Percentiles rank a stretch among this genome's conserved stretches.
phyloP scores from a whole-genome alignment of 2,329 filamentous ascomycete species.

The Colletotrichum agaves region DNA sequence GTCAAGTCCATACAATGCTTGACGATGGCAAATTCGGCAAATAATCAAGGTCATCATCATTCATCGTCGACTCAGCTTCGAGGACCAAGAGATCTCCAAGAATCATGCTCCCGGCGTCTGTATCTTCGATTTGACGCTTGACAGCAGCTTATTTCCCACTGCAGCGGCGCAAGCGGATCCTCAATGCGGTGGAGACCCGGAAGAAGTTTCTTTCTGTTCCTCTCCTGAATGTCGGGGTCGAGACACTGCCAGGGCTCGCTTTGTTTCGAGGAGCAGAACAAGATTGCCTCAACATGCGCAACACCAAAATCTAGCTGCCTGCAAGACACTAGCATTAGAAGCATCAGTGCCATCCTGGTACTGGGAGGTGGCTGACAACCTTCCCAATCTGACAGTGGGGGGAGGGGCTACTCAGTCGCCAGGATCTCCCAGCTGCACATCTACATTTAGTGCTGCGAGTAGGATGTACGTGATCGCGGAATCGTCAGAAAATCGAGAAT shows the following conservation, averaged over 20 bases:
- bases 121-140: constrained; percentile 24
- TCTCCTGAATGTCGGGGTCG: constrained; percentile 26
- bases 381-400: neutral
- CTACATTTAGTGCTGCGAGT: neutral
- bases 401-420: constrained; percentile 1
- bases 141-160: constrained; percentile 30
- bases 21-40: constrained; percentile 9
- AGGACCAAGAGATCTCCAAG: neutral
- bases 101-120: neutral
- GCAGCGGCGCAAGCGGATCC: constrained; percentile 14
- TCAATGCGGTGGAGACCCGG: constrained; percentile 30
- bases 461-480: neutral
- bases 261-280: constrained; percentile 32
- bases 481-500: neutral
- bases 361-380: constrained; percentile 14
- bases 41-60: neutral
- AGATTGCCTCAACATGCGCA: constrained; percentile 31
- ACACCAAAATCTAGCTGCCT: constrained; percentile 19
- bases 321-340: constrained; percentile 14
- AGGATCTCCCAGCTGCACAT: neutral
- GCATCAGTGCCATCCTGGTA: constrained; percentile 27
- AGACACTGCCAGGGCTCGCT: constrained; percentile 34
- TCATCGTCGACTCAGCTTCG: neutral
- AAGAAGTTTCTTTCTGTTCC: constrained; percentile 15
- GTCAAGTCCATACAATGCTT: neutral